phyloP scores from a whole-genome alignment of 257 asterid genomes.

The Solanum tacnaense region DNA sequence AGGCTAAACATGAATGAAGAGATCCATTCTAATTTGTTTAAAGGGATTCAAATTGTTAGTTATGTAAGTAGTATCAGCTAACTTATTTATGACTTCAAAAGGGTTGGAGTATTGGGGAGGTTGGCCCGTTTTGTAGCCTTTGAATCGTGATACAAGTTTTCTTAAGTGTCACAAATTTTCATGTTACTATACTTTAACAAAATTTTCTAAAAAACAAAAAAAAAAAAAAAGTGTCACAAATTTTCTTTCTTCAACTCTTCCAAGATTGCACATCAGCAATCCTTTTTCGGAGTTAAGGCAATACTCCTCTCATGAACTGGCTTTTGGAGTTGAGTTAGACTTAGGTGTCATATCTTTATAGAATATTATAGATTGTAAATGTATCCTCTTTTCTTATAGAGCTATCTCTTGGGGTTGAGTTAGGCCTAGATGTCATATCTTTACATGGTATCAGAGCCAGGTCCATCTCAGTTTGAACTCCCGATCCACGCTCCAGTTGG shows the following conservation, averaged over 20 bases:
- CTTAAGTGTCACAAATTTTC: neutral
- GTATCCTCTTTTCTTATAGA: too few species aligned
- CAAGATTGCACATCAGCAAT: neutral
- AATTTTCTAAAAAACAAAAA: too few species aligned
- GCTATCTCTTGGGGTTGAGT: too few species aligned
- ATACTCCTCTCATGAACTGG: too few species aligned
- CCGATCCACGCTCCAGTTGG: too few species aligned
- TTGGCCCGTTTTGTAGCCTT: neutral
- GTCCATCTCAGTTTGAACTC: too few species aligned
- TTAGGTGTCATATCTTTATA: too few species aligned
- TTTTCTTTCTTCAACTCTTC: neutral
- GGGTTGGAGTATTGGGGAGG: neutral
- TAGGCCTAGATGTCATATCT: too few species aligned
- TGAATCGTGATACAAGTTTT: neutral
- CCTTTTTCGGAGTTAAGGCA: neutral
- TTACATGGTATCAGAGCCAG: too few species aligned
- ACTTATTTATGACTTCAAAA: neutral
- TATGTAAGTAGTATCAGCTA: neutral
- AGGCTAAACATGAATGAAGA: neutral
- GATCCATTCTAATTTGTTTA: neutral
- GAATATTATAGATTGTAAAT: too few species aligned
- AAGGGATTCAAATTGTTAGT: neutral
- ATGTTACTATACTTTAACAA: too few species aligned
- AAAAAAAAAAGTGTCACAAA: neutral
- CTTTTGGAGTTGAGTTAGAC: too few species aligned